phyloP scores from a whole-genome alignment of 306 rosid genomes.

The Cicer yamashitae region DNA sequence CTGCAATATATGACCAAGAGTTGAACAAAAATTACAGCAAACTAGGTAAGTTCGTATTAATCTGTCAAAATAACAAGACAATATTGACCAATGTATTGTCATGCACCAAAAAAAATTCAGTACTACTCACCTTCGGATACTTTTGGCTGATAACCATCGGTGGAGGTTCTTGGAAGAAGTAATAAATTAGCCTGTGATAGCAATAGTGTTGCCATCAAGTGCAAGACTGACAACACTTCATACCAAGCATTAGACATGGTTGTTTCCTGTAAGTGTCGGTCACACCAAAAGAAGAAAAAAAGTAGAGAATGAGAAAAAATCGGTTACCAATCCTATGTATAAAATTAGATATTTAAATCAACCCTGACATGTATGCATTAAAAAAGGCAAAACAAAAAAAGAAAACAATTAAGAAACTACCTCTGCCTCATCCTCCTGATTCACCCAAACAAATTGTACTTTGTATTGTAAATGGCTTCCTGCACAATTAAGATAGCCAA shows the following conservation, averaged over 20 bases:
- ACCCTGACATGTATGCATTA: background rate
- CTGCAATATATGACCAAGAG: constrained; percentile 15
- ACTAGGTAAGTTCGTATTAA: background rate
- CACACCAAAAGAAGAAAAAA: background rate
- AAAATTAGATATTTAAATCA: constrained; percentile 33
- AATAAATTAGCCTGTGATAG: constrained; percentile 89
- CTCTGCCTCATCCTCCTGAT: constrained; percentile 94
- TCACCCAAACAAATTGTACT: constrained; percentile 88
- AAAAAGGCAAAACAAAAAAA: no score
- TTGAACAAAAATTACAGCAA: constrained; percentile 14
- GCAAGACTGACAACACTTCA: constrained; percentile 93
- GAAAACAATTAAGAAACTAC: constrained; percentile 41
- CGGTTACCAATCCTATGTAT: constrained; percentile 28
- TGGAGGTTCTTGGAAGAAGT: constrained; percentile 84
- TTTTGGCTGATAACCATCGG: constrained; percentile 84
- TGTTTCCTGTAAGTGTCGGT: constrained; percentile 74
- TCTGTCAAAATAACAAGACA: constrained; percentile 11
- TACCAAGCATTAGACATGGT: constrained; percentile 83
- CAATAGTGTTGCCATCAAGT: constrained; percentile 84
- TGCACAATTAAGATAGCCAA: constrained; percentile 52
- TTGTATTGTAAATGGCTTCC: constrained; percentile 92
- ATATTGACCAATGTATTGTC: constrained; percentile 9
- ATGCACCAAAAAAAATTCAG: constrained; percentile 28
- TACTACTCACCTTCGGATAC: constrained; percentile 76
- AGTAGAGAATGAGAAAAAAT: background rate